Conservation (phyloP, 257 asterid species). For the Cinchona pubescens region DNA sequence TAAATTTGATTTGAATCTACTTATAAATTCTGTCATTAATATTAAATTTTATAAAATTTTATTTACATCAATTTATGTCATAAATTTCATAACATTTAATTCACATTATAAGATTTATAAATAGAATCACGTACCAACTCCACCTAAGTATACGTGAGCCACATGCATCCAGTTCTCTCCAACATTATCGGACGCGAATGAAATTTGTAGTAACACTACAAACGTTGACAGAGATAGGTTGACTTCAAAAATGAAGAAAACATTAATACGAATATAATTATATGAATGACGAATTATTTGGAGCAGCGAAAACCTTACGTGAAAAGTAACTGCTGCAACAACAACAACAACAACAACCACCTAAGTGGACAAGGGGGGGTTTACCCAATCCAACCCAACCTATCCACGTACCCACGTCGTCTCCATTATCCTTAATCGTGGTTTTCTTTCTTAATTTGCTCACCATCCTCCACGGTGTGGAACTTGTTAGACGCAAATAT, state of each 20-base stretch:
- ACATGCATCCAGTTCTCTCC: neutral
- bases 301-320: constrained; percentile 19
- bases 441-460: constrained; percentile 14
- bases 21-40: too few relatives aligned
- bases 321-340: constrained; percentile 32
- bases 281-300: constrained; percentile 9
- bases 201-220: neutral
- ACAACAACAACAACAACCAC: too few relatives aligned
- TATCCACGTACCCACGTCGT: constrained; percentile 46
- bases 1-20: too few relatives aligned
- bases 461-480: neutral
- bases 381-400: constrained; percentile 69
- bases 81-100: too few relatives aligned
- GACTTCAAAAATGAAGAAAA: neutral
- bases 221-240: neutral
- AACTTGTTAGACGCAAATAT: too few relatives aligned
- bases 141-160: neutral
- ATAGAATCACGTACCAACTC: too few relatives aligned
- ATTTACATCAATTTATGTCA: too few relatives aligned
- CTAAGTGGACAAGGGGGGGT: constrained; percentile 34
- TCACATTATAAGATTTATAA: too few relatives aligned
- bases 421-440: neutral
- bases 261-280: too few relatives aligned
- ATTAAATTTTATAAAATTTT: too few relatives aligned
- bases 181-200: neutral